Base-by-base conservation (phyloP, 176 grass and related monocot genomes). In the Musa troglodytarum region DNA sequence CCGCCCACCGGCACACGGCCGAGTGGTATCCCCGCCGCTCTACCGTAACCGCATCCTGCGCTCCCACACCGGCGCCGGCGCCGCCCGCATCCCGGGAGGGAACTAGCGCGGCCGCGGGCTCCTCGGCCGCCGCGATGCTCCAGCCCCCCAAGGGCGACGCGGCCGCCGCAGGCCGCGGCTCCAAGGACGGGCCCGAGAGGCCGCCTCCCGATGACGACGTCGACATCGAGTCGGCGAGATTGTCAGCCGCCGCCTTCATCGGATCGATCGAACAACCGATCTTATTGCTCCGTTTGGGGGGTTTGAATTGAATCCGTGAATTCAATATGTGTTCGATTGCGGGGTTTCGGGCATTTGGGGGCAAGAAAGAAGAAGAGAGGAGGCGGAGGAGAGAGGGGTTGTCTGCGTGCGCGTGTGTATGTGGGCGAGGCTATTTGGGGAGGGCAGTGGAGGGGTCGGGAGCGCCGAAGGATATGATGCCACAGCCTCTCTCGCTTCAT, bases 1-100 rank as follows among this genome's bases (percentile, higher is more conserved):
- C 82, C 26, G 88, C 87, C 95, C 95, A 99, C n/a, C 84, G 86
- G 81, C 90, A 99, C 53, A 87, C 85, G 16, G 88, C 88, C 67
- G 88, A 87, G 76, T 89, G 86, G 11, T 94, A 84, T 23, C 88
- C 80, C 8, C 86, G 88, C 71, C 84, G 88, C 84, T 99, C 88
- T 69, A 91, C 88, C 14, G 77, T 74, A 59, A 99, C 89, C 25
- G 72, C 56, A 65, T 78, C 50, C 67, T 62, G 49, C 72, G 10
- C 52, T 9, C 15, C 72, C 13, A 9, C 52, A 6, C 19, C 74
- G 9, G 53, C 55, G 16, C 68, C 14, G 54, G 54, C 54, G 67
- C 78, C 77, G 50, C 83, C 77, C 62, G 59, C 52, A 29, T 50
- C 59, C 61, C 61, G 53, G 62, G 24, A 14, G 58, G 28, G 9